Base-by-base conservation (phyloP, 2,329 filamentous ascomycete genomes). In the Stagonosporopsis vannaccii region DNA sequence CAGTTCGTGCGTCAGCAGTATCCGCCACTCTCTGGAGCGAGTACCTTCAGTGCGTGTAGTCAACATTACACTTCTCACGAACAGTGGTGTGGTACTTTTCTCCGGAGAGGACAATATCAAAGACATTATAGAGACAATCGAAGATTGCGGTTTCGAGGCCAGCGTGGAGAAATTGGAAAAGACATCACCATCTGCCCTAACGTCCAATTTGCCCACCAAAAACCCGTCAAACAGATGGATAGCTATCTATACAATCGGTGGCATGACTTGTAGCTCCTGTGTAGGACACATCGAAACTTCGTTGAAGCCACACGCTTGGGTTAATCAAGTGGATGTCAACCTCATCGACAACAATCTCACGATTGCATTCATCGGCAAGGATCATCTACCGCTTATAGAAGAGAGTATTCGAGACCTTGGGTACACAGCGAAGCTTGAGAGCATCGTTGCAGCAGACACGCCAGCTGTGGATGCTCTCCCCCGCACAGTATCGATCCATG, bases 201-300 rank as follows among this genome's bases (percentile, higher is more conserved):
- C 35, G 13, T 33, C 37, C 13, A 8, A 11, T 6, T 20, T 36
- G 6, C 19, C 39, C 1, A 45, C 50, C 0, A 63, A 58, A n/a
- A 49, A 55, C 17, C 54, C 56, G 15, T 13, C 55, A 20, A 70
- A 77, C 26, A 66, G 50, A 48, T 76, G 73, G 73, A 64, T 56
- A 49, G 80, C 79, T n/a, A 78, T 79, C 7, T 77, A 83, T 57
- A 78, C 80, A 13, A 80, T 86, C 41, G 78, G 77, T 15, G 84
- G 84, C 13, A 85, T 87, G 82, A 86, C 83, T 2, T 86, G 84
- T 66, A 81, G 82, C 48, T 79, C 83, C 5, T 86, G 84, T 61
- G 79, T 83, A 3, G 79, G 78, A 12, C 75, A 78, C 23, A 76
- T 86, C 44, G 81, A 77, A 0, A 71, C 76, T 44, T 80, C 79